Conservation (phyloP, 2,329 filamentous ascomycete species). For the Aspergillus novoparasiticus region DNA sequence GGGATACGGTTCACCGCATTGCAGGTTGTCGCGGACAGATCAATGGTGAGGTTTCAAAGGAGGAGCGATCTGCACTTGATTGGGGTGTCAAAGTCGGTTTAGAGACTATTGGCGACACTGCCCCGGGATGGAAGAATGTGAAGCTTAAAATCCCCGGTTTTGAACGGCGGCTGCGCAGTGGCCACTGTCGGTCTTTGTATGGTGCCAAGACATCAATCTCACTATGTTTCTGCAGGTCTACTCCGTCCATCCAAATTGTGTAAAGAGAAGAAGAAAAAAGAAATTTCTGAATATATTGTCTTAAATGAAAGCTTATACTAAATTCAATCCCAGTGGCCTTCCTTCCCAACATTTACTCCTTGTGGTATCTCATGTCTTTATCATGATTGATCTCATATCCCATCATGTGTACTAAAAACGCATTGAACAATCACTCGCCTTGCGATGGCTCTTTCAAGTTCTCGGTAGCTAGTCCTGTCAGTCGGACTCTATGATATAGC, state of each 20-base stretch:
- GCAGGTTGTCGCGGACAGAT: slow-evolving; percentile 13
- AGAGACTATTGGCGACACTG: slow-evolving; percentile 7
- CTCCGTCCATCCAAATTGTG: neutral
- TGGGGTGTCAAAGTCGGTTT: neutral
- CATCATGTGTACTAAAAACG: neutral
- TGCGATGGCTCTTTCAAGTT: slow-evolving; percentile 77
- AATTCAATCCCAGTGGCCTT: neutral
- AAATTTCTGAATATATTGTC: neutral
- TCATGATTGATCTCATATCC: neutral
- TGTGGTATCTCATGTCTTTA: neutral
- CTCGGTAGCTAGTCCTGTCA: slow-evolving; percentile 67
- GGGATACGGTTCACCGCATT: slow-evolving; percentile 23
- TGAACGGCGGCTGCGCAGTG: slow-evolving; percentile 17
- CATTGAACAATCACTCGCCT: slow-evolving; percentile 22
- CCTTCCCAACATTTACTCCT: neutral
- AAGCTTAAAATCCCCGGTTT: slow-evolving; percentile 17
- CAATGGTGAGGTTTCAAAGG: neutral
- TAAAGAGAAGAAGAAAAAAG: neutral
- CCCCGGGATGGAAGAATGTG: slow-evolving; percentile 5
- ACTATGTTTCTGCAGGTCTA: neutral
- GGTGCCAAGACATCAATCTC: slow-evolving; percentile 19
- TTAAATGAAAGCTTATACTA: neutral
- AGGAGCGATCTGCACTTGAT: neutral
- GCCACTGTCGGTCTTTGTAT: slow-evolving; percentile 21
- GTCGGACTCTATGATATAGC: neutral